Evolutionary conservation across 495 filamentous ascomycete species (phyloP), one percentile per base, ranked within the genome.

Genomic region (Annulohypoxylon moriforme): DNA sequence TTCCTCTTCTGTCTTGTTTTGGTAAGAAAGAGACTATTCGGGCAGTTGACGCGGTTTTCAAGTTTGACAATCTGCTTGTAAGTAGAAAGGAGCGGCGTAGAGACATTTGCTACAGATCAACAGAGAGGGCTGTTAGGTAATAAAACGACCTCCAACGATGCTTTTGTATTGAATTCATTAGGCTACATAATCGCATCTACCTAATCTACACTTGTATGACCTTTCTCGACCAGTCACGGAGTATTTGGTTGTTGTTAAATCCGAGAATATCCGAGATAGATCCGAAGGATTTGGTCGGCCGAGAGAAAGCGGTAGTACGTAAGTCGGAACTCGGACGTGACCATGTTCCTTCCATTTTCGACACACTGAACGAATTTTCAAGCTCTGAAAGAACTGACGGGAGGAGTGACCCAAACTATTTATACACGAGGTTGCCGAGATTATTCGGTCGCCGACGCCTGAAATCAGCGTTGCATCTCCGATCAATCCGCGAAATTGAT

Each of bases 211-310:
- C 3, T 14, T 0, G 4, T 38, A 25, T 29, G 64, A 8, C n/a
- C 42, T 42, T 53, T 42, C 44, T 59, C 13, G 27, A 25, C 13
- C 18, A 34, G 18, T 20, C 14, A 56, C 57, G 58, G 46, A 62
- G 57, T 68, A 57, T 44, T 31, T 42, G 6, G 9, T 24, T 36
- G 2, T 8, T 4, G 29, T 65, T 71, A 71, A 56, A 71, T 66
- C 68, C 68, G 68, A 64, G 44, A 0, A 13, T 6, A 29, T 64
- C 67, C 53, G 67, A 69, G 42, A 4, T 64, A 64, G 55, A 64
- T 53, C 67, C 67, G 67, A 58, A 10, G 14, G 29, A 18, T 20
- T 3, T 55, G 29, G 4, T 55, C 29, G 50, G 50, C 50, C 50
- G 50, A 55, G 50, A 33, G 5, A 0, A 13, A 18, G n/a, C 50